Evolutionary conservation across 805 yeast species (phyloP).

Genomic region (Barnettozyma salicaria): DNA sequence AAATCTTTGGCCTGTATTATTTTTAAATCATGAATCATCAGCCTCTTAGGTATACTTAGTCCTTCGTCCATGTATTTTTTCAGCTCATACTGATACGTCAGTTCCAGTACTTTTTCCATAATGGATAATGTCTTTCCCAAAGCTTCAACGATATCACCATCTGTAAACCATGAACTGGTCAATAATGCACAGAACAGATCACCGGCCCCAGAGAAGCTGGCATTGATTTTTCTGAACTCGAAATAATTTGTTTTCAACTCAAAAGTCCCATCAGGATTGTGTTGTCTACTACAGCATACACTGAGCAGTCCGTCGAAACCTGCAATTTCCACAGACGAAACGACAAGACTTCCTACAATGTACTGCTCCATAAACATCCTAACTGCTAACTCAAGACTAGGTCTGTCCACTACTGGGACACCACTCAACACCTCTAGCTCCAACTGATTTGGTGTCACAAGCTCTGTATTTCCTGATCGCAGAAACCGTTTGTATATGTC

Average conservation of each 20-base stretch:
- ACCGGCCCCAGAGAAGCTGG: constrained; percentile 69
- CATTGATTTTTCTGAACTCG: constrained; percentile 44
- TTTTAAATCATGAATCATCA: constrained; percentile 36
- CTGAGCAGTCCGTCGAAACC: constrained; percentile 35
- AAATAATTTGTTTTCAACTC: constrained; percentile 24
- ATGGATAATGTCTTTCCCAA: constrained; percentile 35
- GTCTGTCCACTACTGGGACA: constrained; percentile 34
- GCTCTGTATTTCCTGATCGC: constrained; percentile 35
- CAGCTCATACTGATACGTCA: constrained; percentile 31
- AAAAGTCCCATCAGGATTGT: not conserved
- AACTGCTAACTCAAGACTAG: constrained; percentile 35
- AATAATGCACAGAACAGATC: constrained; percentile 63
- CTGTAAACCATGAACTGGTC: constrained; percentile 39
- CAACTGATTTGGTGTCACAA: constrained; percentile 70
- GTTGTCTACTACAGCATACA: constrained; percentile 22
- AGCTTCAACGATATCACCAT: constrained; percentile 27
- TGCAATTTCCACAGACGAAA: constrained; percentile 46
- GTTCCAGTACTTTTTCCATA: constrained; percentile 36
- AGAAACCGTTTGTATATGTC: constrained; percentile 47
- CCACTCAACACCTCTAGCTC: constrained; percentile 61
- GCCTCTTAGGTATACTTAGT: constrained; percentile 16
- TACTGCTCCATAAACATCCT: constrained; percentile 37
- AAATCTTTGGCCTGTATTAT: constrained; percentile 38
- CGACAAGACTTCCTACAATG: constrained; percentile 45
- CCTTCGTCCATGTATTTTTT: constrained; percentile 12